Percentiles rank a stretch among this genome's conserved stretches.
Conservation (phyloP, 75 land plant species). For the Cunninghamia lanceolata region DNA sequence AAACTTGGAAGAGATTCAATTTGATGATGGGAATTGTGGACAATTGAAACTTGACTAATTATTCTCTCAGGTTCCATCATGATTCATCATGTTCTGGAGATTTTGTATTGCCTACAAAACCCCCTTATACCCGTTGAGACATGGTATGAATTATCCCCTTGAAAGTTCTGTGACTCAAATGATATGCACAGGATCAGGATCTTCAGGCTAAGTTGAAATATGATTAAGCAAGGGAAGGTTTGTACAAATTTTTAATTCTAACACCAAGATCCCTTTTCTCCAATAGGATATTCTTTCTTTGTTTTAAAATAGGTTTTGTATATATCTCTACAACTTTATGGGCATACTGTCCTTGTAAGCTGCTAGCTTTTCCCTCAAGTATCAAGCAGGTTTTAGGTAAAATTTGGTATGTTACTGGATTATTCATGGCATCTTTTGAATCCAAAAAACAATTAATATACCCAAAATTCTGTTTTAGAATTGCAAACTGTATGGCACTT, state of each 20-base stretch:
- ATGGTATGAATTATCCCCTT: not conserved
- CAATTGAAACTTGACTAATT: not conserved
- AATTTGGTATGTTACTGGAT: not conserved
- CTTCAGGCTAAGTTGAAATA: not conserved
- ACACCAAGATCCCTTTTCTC: not conserved
- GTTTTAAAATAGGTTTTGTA: not conserved
- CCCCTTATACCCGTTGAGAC: not conserved
- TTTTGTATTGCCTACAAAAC: not conserved
- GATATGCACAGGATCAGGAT: not conserved
- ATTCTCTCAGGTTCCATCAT: not conserved
- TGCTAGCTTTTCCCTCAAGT: not conserved
- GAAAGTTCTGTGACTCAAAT: not conserved
- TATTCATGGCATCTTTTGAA: not conserved
- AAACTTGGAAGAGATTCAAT: not conserved
- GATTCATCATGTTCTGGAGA: not conserved
- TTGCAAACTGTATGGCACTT: not conserved
- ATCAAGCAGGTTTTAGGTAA: not conserved
- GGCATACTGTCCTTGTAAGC: not conserved
- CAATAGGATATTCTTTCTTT: not conserved
- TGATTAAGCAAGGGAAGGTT: not conserved
- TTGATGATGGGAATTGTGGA: not conserved
- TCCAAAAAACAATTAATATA: not conserved
- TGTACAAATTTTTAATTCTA: not conserved
- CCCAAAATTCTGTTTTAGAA: not conserved
- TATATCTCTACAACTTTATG: not conserved